A percentile compares a stretch with the other conserved stretches of the same genome.
phyloP scores from a whole-genome alignment of 345 rosid species.

The Citrus medica region DNA sequence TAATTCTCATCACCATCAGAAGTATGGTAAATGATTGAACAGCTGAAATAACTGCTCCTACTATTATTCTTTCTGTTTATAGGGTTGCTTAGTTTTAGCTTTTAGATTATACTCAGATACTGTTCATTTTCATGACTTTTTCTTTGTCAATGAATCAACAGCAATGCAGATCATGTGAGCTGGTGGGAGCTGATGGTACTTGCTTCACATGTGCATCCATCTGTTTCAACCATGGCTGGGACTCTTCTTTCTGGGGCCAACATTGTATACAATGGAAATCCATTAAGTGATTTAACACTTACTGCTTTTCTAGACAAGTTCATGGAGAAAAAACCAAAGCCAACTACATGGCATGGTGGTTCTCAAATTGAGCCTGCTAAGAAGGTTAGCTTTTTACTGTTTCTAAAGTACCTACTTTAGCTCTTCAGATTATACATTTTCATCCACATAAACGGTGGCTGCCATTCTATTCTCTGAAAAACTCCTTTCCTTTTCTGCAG shows the following conservation, averaged over 20 bases:
- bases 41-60: not conserved
- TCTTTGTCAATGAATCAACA: slow-evolving; percentile 27
- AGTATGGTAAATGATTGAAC: not conserved
- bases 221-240: slow-evolving; percentile 96
- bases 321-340: slow-evolving; percentile 96
- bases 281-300: slow-evolving; percentile 69
- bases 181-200: slow-evolving; percentile 97
- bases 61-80: not conserved
- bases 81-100: not conserved
- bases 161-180: slow-evolving; percentile 78
- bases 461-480: not conserved
- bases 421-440: not conserved
- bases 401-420: not conserved
- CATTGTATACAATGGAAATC: slow-evolving; percentile 91
- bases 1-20: not conserved
- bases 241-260: slow-evolving; percentile 85
- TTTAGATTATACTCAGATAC: not conserved
- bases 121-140: not conserved
- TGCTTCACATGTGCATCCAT: slow-evolving; percentile 87
- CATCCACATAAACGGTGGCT: not conserved
- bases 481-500: slow-evolving; percentile 29
- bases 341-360: slow-evolving; percentile 88
- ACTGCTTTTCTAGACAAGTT: slow-evolving; percentile 89
- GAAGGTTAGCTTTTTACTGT: slow-evolving; percentile 48
- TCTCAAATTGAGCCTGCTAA: slow-evolving; percentile 96